phyloP scores from a whole-genome alignment of 1,284 basidiomycete genomes.

The Mycena sp. region DNA sequence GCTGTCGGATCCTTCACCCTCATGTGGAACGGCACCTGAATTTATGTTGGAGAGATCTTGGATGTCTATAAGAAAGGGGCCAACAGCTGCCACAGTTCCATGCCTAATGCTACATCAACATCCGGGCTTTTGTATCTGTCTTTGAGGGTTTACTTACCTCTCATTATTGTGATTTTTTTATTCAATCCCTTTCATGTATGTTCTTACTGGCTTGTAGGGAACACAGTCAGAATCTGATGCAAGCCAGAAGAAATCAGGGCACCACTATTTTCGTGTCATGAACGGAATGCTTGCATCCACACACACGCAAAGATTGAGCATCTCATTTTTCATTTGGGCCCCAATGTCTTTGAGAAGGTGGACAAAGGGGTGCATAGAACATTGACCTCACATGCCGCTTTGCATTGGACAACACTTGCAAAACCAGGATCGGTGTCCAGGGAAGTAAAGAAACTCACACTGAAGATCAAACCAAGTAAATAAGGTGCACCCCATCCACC shows the following conservation, averaged over 20 bases:
- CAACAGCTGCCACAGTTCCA: conserved; percentile 10
- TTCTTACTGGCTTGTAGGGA: no score
- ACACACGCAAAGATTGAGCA: conserved; percentile 17
- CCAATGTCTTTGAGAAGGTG: not conserved
- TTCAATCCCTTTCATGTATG: not conserved
- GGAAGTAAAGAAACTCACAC: not conserved
- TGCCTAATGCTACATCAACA: not conserved
- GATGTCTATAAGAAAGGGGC: conserved; percentile 17
- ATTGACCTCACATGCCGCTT: not conserved
- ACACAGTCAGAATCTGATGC: not conserved
- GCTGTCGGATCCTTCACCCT: not conserved
- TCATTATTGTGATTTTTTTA: not conserved
- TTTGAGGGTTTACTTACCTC: not conserved
- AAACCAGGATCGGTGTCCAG: not conserved
- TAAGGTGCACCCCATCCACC: no score
- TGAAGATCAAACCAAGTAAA: not conserved
- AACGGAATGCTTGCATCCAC: not conserved
- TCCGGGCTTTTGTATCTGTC: conserved; percentile 4
- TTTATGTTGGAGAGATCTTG: conserved; percentile 16
- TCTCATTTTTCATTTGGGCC: conserved; percentile 13
- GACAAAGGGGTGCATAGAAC: not conserved
- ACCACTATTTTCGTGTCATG: conserved; percentile 7
- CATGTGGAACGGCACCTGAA: conserved; percentile 13
- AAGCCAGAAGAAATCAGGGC: not conserved
- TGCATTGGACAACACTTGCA: not conserved